Conservation (phyloP, 1,139 yeast species). For the Geotrichum restrictum region DNA sequence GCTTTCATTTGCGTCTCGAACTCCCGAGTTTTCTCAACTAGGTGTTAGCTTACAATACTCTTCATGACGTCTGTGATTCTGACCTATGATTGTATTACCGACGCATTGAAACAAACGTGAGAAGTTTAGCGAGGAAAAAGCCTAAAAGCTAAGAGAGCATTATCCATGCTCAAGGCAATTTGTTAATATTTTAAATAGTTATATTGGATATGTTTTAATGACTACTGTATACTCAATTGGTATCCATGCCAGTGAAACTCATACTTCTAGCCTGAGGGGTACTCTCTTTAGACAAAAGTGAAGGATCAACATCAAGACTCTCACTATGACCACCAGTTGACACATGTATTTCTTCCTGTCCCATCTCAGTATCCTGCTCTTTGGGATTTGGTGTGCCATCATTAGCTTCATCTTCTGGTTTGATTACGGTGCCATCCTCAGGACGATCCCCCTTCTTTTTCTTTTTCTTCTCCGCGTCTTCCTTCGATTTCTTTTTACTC, state of each 20-base stretch:
- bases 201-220: too few relatives aligned
- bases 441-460: constrained; percentile 12
- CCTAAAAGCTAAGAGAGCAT: neutral
- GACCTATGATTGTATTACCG: neutral
- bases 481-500: constrained; percentile 22
- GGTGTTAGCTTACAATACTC: constrained; percentile 42
- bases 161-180: too few relatives aligned
- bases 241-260: neutral
- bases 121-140: neutral
- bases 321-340: too few relatives aligned
- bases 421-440: constrained; percentile 4
- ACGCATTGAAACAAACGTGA: too few relatives aligned
- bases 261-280: neutral
- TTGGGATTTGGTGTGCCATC: neutral
- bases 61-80: too few relatives aligned
- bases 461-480: constrained; percentile 8
- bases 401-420: constrained; percentile 5
- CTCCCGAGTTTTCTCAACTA: constrained; percentile 35
- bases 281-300: constrained; percentile 2
- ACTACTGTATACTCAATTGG: too few relatives aligned
- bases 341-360: neutral
- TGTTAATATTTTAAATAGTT: neutral
- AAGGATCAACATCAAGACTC: constrained; percentile 2
- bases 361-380: neutral
- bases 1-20: constrained; percentile 37